Evolutionary conservation across 2,329 filamentous ascomycete genomes (phyloP).

Genomic region (Colletotrichum falcatum): DNA sequence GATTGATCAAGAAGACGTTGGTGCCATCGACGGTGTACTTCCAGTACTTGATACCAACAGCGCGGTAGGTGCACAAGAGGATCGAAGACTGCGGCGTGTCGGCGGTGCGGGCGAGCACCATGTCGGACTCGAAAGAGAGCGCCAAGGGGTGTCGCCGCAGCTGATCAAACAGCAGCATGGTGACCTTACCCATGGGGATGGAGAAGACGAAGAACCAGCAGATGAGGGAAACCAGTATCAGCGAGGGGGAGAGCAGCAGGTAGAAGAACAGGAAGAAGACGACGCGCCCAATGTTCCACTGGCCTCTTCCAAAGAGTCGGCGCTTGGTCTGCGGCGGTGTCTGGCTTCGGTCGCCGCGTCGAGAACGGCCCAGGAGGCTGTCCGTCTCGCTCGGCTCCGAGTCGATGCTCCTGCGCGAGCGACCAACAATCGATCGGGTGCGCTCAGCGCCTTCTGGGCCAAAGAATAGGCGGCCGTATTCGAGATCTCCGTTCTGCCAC

Average conservation of each 20-base stretch:
- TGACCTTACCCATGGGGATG: constrained; percentile 98
- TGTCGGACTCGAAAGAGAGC: constrained; percentile 91
- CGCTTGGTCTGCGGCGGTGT: constrained; percentile 71
- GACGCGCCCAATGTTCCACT: constrained; percentile 95
- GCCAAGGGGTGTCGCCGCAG: constrained; percentile 92
- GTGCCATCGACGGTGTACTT: constrained; percentile 99
- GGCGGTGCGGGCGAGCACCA: constrained; percentile 76
- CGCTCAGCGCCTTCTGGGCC: constrained; percentile 83
- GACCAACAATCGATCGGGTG: constrained; percentile 84
- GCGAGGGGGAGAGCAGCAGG: constrained; percentile 85
- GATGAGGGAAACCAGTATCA: constrained; percentile 86
- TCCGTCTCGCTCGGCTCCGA: constrained; percentile 87
- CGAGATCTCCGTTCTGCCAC: constrained; percentile 97
- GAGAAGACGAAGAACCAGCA: constrained; percentile 98
- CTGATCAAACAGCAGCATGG: constrained; percentile 89
- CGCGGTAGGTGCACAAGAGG: constrained; percentile 95
- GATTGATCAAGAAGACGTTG: constrained; percentile 98
- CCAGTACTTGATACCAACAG: constrained; percentile 95
- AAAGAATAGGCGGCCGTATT: constrained; percentile 96
- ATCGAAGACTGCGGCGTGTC: constrained; percentile 85
- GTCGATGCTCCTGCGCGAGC: constrained; percentile 88
- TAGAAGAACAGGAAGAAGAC: constrained; percentile 98
- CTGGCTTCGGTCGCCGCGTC: constrained; percentile 62
- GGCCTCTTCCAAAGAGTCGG: constrained; percentile 90
- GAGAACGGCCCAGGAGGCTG: constrained; percentile 78